A percentile compares a stretch with the other conserved stretches of the same genome.
phyloP scores from a whole-genome alignment of 768 basidiomycete genomes.

The Tephrocybe sp. region DNA sequence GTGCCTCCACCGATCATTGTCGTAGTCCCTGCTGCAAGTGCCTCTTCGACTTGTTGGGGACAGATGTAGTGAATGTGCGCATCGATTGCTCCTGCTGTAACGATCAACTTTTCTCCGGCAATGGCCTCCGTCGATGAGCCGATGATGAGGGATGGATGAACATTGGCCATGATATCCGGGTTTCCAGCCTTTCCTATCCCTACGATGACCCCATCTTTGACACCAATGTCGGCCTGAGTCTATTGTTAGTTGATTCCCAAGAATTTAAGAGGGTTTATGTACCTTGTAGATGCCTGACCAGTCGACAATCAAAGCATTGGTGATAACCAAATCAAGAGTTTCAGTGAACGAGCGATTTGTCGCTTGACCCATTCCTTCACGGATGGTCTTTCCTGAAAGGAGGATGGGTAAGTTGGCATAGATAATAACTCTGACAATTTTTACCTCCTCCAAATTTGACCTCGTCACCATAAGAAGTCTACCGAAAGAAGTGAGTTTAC shows the following conservation, averaged over 20 bases:
- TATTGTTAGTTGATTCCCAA: neutral
- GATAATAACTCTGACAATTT: slow-evolving; percentile 6
- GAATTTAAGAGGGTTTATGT: neutral
- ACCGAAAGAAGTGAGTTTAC: neutral
- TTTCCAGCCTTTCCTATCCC: slow-evolving; percentile 98
- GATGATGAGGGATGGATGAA: slow-evolving; percentile 69
- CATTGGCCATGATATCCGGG: slow-evolving; percentile 85
- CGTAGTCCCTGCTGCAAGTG: slow-evolving; percentile 79
- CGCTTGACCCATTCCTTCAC: slow-evolving; percentile 96
- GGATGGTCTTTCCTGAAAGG: slow-evolving; percentile 77
- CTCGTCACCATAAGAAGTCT: slow-evolving; percentile 93
- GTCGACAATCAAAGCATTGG: slow-evolving; percentile 91
- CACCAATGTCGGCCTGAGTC: slow-evolving; percentile 86
- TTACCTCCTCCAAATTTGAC: slow-evolving; percentile 95
- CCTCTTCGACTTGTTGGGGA: slow-evolving; percentile 88
- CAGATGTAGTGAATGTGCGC: slow-evolving; percentile 95
- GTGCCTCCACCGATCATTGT: slow-evolving; percentile 97
- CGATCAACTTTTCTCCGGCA: slow-evolving; percentile 90
- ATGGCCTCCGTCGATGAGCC: slow-evolving; percentile 95
- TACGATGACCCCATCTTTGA: slow-evolving; percentile 76
- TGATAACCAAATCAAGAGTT: slow-evolving; percentile 89
- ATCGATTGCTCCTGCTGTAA: slow-evolving; percentile 93
- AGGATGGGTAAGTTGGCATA: neutral
- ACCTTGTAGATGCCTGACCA: slow-evolving; percentile 97
- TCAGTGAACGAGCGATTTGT: slow-evolving; percentile 65